Base-by-base conservation (phyloP, 148 eudicot genomes). In the Salicornia ramosissima region DNA sequence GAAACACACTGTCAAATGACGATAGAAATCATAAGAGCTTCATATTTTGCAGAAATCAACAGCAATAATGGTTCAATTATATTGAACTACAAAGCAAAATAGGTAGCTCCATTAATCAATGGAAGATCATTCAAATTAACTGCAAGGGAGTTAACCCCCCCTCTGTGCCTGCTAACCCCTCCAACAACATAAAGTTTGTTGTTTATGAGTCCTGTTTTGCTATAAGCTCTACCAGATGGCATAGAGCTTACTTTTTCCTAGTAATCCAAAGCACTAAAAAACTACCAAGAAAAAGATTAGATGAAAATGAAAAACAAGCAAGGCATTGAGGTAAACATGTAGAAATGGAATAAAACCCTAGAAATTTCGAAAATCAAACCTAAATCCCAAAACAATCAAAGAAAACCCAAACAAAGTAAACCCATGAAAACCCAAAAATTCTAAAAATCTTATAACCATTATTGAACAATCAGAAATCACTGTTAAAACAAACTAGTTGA, bases 101-200 rank as follows among this genome's bases (percentile, higher is more conserved):
- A 10, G 30, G 74, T 24, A 67, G 64, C 24, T 51, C 4, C n/a
- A 14, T 56, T 9, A 31, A 10, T 45, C 45, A 40, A 25, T 7
- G 10, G 10, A 53, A 25, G 31, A 15, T 34, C 4, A 18, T 53
- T 21, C 26, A 71, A 49, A 2, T 45, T n/a, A n/a, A 87, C 74
- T 86, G 97, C 61, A 95, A 88, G 40, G 99, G 99, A 53, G 72
- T 76, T 33, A 91, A 71, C 39, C 96, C 91, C n/a, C 47, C 87
- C 91, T n/a, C 84, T 93, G 50, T 79, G 85, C 72, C 75, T 86
- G 56, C 84, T 86, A 65, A 95, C 94, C 66, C 99, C 99, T 62
- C 99, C 99, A 71, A 95, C 96, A 30, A 85, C 97, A 33, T 87
- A 95, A 36, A 95, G 88, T 77, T 89, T 95, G 74, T 81, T 71